Evolutionary conservation across 495 filamentous ascomycete genomes (phyloP).

Genomic region (Rusavskia elegans): DNA sequence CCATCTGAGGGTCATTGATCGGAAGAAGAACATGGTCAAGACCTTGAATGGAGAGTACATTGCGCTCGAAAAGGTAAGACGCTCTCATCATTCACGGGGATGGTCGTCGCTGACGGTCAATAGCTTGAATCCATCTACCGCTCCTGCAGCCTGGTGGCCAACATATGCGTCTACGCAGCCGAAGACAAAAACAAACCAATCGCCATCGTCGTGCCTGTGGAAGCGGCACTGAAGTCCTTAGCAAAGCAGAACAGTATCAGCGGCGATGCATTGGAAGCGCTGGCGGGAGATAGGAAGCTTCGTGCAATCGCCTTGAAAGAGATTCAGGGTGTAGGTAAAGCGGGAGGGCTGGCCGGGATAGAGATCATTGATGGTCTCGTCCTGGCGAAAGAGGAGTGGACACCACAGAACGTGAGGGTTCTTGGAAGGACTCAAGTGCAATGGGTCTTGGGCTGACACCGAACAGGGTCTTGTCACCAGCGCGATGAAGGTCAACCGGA

Average conservation of each 20-base stretch:
- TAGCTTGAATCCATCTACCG: conserved; percentile 87
- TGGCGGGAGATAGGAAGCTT: conserved; percentile 72
- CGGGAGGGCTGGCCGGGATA: conserved; percentile 66
- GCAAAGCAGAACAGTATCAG: conserved; percentile 55
- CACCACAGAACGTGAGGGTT: conserved; percentile 74
- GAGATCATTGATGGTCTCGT: conserved; percentile 91
- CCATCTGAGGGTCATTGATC: conserved; percentile 36
- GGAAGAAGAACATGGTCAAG: conserved; percentile 42
- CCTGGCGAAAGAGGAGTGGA: conserved; percentile 93
- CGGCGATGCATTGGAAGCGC: conserved; percentile 54
- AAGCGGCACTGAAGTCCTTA: conserved; percentile 70
- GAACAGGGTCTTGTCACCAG: conserved; percentile 34
- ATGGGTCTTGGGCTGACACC: background rate
- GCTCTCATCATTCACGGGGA: background rate
- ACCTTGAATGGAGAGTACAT: conserved; percentile 95
- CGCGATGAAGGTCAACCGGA: conserved; percentile 40
- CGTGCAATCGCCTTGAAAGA: conserved; percentile 62
- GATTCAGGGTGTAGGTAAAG: conserved; percentile 57
- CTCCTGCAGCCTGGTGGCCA: conserved; percentile 65
- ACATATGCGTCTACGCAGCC: conserved; percentile 91
- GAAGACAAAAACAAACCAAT: conserved; percentile 67
- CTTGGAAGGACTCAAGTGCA: too few species aligned
- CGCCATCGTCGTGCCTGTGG: conserved; percentile 84
- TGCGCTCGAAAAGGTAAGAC: conserved; percentile 68
- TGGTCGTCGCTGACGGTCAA: background rate